These are phyloP conservation scores for Didymosphaeria variabile DNA, from an alignment of 2,329 filamentous ascomycete genomes.

Conservation along the genomic window DNA sequence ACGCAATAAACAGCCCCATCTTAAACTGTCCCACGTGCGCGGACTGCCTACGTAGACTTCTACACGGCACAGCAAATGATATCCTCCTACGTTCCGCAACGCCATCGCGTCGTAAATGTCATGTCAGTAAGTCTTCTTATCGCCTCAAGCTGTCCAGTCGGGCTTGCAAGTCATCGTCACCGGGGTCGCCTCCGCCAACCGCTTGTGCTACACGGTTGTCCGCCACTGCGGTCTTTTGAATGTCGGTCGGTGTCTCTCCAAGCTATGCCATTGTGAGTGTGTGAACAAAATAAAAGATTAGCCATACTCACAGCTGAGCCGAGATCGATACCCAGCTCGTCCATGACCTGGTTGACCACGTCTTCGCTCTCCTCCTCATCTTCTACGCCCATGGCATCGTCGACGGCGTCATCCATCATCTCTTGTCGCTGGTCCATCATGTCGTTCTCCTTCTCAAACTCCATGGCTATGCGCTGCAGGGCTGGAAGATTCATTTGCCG, in stretches of 20 bases:
- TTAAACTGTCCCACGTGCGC: neutral
- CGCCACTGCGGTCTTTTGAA: constrained; percentile 76
- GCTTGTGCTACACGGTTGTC: constrained; percentile 88
- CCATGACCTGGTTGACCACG: constrained; percentile 93
- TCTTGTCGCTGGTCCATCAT: constrained; percentile 99
- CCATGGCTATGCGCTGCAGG: constrained; percentile 96
- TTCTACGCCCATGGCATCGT: constrained; percentile 90
- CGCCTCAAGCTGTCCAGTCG: constrained; percentile 84
- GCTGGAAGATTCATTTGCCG: constrained; percentile 96
- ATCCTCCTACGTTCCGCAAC: constrained; percentile 19
- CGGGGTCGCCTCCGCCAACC: constrained; percentile 73
- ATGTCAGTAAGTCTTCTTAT: constrained; percentile 38
- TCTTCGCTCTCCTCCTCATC: constrained; percentile 97
- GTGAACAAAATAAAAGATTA: constrained; percentile 3
- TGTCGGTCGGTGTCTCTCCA: constrained; percentile 86
- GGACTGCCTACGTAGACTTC: neutral
- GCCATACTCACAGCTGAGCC: constrained; percentile 77
- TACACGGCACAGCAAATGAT: neutral
- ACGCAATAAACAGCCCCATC: neutral
- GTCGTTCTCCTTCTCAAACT: constrained; percentile 98
- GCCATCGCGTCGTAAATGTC: constrained; percentile 15
- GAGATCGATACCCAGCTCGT: constrained; percentile 95
- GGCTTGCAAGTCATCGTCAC: constrained; percentile 91
- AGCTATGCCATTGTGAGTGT: constrained; percentile 66
- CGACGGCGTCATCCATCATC: constrained; percentile 99